Percentiles rank a stretch among this genome's conserved stretches.
Conservation (phyloP, 78 protist species). For the Trichosphaerium sp. region DNA sequence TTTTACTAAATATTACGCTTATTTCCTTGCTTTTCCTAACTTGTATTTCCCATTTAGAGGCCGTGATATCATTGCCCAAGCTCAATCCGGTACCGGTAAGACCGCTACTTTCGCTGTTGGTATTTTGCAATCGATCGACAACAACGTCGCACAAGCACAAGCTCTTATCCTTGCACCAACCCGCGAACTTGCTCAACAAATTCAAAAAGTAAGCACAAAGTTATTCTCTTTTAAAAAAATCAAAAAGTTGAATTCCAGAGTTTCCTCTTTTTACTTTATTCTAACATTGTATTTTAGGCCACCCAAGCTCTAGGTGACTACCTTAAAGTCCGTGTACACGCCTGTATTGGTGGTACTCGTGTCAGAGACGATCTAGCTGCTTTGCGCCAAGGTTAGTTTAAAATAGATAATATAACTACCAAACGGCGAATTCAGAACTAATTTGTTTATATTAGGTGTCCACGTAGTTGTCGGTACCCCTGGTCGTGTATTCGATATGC, state of each 20-base stretch:
- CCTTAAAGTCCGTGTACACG: constrained; percentile 72
- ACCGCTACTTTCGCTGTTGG: constrained; percentile 92
- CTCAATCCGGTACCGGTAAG: constrained; percentile 98
- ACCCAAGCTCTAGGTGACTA: constrained; percentile 80
- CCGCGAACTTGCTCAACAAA: constrained; percentile 98
- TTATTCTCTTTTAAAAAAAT: constrained; percentile 2
- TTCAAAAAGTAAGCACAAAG: constrained; percentile 68
- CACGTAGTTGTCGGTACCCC: constrained; percentile 99
- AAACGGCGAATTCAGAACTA: background rate
- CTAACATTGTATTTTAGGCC: constrained; percentile 15
- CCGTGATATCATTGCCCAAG: constrained; percentile 93
- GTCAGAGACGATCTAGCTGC: constrained; percentile 79
- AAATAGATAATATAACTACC: background rate
- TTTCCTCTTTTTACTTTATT: background rate
- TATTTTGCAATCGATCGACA: constrained; percentile 70
- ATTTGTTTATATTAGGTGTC: constrained; percentile 24
- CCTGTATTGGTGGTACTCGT: constrained; percentile 96
- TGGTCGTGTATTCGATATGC: constrained; percentile 98
- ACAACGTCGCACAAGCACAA: constrained; percentile 50
- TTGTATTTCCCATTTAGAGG: too few species aligned
- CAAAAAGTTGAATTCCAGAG: background rate
- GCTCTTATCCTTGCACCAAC: constrained; percentile 98
- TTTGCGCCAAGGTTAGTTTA: constrained; percentile 47
- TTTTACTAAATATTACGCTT: too few species aligned
- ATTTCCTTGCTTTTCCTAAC: too few species aligned